Evolutionary conservation across 768 basidiomycete species (phyloP).

Genomic region (Lentinula detonsa): DNA sequence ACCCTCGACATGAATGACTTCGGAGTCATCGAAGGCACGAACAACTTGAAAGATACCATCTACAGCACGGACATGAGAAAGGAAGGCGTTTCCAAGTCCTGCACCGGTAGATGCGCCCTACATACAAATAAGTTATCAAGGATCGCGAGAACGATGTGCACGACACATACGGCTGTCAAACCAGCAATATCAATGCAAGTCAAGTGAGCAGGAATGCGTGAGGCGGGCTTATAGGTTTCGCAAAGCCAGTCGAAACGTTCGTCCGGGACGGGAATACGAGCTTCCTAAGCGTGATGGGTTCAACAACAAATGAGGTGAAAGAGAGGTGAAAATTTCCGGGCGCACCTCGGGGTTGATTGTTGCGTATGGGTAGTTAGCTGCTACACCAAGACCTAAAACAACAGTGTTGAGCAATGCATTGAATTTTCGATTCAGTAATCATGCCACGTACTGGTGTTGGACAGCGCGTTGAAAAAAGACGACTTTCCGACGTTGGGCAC

Average conservation of each 20-base stretch:
- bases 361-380: constrained; percentile 96
- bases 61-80: constrained; percentile 96
- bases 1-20: constrained; percentile 98
- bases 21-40: constrained; percentile 98
- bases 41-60: constrained; percentile 99
- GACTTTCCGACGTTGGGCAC: constrained; percentile 98
- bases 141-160: neutral
- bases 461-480: constrained; percentile 97
- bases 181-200: constrained; percentile 99
- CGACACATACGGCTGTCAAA: constrained; percentile 74
- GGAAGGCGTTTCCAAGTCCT: constrained; percentile 94
- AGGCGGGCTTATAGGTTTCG: constrained; percentile 83
- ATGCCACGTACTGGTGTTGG: constrained; percentile 67
- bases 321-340: neutral
- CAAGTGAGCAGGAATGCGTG: constrained; percentile 86
- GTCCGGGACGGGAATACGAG: constrained; percentile 95
- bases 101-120: constrained; percentile 96
- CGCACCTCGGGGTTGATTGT: constrained; percentile 81
- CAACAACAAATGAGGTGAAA: neutral
- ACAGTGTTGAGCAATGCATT: neutral
- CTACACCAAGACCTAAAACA: constrained; percentile 74
- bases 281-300: constrained; percentile 40
- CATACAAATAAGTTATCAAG: constrained; percentile 1
- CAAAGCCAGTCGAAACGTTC: constrained; percentile 92
- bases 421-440: neutral